Evolutionary conservation across 192 early-diverging fungal species (phyloP).

Genomic region (Coemansia sp.): DNA sequence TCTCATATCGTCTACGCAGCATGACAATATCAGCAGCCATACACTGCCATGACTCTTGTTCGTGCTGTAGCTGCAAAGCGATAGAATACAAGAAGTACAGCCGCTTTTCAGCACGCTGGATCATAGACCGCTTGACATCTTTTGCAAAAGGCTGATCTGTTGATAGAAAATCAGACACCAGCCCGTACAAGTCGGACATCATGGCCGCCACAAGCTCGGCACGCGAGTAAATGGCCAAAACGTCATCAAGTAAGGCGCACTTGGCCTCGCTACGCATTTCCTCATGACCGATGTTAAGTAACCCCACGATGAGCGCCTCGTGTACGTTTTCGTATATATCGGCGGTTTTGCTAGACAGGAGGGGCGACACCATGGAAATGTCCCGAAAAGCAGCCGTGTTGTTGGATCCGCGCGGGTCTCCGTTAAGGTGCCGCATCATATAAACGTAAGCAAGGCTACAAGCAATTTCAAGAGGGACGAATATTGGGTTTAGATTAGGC

Average conservation of each 20-base stretch:
- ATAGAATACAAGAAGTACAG: constrained; percentile 37
- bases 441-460: constrained; percentile 42
- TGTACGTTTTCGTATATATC: constrained; percentile 34
- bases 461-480: not conserved
- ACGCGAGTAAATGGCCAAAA: constrained; percentile 19
- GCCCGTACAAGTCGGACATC: constrained; percentile 32
- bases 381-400: constrained; percentile 12
- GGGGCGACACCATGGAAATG: constrained; percentile 17
- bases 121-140: constrained; percentile 4
- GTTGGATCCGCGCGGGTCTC: constrained; percentile 27
- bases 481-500: not conserved
- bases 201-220: constrained; percentile 25
- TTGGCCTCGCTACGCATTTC: constrained; percentile 20
- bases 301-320: constrained; percentile 25
- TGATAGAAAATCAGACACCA: constrained; percentile 16
- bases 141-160: not conserved
- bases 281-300: constrained; percentile 23
- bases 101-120: constrained; percentile 20
- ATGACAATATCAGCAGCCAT: constrained; percentile 39
- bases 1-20: constrained; percentile 31
- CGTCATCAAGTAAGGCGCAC: constrained; percentile 24
- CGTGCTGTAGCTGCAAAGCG: constrained; percentile 27
- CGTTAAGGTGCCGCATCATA: constrained; percentile 48
- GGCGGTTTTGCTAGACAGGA: constrained; percentile 23
- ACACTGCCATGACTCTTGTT: constrained; percentile 36